These are phyloP conservation scores for Aureobasidium sp. DNA, from an alignment of 2,329 filamentous ascomycete species.

Conservation along the genomic window DNA sequence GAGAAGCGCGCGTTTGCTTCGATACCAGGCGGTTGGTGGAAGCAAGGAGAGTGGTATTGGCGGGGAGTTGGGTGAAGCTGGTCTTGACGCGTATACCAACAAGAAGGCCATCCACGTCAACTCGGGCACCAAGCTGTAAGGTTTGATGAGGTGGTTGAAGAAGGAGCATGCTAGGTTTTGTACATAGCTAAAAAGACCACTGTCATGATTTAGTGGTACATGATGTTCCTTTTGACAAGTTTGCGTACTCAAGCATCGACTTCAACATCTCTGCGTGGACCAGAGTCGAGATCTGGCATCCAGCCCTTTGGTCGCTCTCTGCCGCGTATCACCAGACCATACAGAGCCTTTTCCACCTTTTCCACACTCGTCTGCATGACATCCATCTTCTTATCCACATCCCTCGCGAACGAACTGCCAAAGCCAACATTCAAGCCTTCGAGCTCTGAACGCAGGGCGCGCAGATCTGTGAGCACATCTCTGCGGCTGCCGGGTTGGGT, in stretches of 20 bases:
- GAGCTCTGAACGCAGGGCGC: slow-evolving; percentile 65
- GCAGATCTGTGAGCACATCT: slow-evolving; percentile 71
- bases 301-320: slow-evolving; percentile 85
- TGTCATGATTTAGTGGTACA: slow-evolving; percentile 5
- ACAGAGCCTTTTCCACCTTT: slow-evolving; percentile 87
- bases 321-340: slow-evolving; percentile 78
- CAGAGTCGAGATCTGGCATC: slow-evolving; percentile 64
- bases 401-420: slow-evolving; percentile 46
- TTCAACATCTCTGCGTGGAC: slow-evolving; percentile 29
- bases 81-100: slow-evolving; percentile 53
- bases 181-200: neutral
- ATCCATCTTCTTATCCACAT: slow-evolving; percentile 70
- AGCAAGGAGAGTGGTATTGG: slow-evolving; percentile 55
- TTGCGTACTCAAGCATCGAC: slow-evolving; percentile 25
- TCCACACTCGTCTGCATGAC: slow-evolving; percentile 82
- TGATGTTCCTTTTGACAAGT: neutral
- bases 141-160: neutral
- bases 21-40: too few species aligned
- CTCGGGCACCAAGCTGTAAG: slow-evolving; percentile 34
- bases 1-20: too few species aligned
- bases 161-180: neutral
- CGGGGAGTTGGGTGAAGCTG: slow-evolving; percentile 51
- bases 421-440: slow-evolving; percentile 57
- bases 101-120: slow-evolving; percentile 46
- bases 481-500: slow-evolving; percentile 29